Evolutionary conservation across 768 basidiomycete species (phyloP), one percentile per base, ranked within the genome.

Genomic region (Trametes maxima): DNA sequence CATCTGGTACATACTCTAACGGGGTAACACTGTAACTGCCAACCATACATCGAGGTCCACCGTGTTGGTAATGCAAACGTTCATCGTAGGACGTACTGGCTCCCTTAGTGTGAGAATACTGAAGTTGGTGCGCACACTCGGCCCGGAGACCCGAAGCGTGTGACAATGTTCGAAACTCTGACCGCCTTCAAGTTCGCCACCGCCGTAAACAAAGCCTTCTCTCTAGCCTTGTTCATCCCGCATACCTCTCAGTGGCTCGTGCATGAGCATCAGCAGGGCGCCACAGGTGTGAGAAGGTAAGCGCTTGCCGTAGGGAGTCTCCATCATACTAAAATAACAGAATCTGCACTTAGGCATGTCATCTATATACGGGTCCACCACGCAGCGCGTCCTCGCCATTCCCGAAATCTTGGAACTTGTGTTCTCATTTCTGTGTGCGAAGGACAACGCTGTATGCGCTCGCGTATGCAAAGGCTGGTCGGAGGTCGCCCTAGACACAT

Each of bases 391-490:
- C 6, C 68, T 87, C 1, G 73, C 68, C 28, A 85, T 86, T 21
- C 83, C 86, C 0, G 87, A 88, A 69, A 78, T 88, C 0, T 73
- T 87, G 22, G 79, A 84, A 53, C 78, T 84, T 69, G 74, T 89
- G 10, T 83, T 88, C 69, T 71, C 71, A 35, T 80, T 76, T 60
- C 65, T 85, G 22, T 81, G 82, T 61, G 66, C 66, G 8, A 35
- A 59, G 1, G 70, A 78, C 3, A 80, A 84, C 64, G 74, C 75
- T 0, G 60, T 59, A 1, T 85, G 81, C 52, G 85, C 82, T 2
- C 72, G 74, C 33, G 84, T 87, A 16, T 88, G 82, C 75, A 85
- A 79, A 64, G 66, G 60, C 48, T 89, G 87, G 87, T 83, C 82
- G 1, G 78, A 82, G 12, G 71, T 83, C 24, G 83, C 85, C 1